A percentile compares a stretch with the other conserved stretches of the same genome.
Evolutionary conservation across 2,329 filamentous ascomycete species (phyloP).

Genomic region (Fusarium staphyleae): DNA sequence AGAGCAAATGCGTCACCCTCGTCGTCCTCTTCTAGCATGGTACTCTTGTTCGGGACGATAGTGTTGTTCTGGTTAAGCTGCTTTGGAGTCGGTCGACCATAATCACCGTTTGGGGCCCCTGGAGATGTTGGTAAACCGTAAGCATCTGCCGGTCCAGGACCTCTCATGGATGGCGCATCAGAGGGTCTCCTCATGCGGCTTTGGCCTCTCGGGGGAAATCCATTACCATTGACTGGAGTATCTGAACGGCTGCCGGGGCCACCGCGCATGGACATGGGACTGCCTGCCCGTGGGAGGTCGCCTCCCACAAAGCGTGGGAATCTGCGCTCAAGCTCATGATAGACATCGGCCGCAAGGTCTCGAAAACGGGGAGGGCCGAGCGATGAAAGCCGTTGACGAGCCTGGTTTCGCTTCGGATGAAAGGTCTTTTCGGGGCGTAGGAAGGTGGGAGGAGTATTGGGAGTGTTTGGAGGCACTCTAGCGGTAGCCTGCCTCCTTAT

Average conservation of each 20-base stretch:
- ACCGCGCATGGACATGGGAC: constrained; percentile 69
- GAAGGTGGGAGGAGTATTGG: constrained; percentile 69
- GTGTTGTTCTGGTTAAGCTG: constrained; percentile 90
- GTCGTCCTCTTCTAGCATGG: constrained; percentile 95
- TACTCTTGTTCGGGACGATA: constrained; percentile 97
- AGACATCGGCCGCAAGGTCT: constrained; percentile 94
- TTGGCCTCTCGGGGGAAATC: constrained; percentile 58
- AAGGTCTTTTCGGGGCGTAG: constrained; percentile 87
- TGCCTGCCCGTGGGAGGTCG: constrained; percentile 73
- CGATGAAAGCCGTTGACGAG: constrained; percentile 92
- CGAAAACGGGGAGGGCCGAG: constrained; percentile 86
- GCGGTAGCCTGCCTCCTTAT: constrained; percentile 79
- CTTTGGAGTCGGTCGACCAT: constrained; percentile 81
- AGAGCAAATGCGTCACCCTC: constrained; percentile 68
- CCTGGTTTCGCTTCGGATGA: constrained; percentile 96
- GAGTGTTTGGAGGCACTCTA: constrained; percentile 60
- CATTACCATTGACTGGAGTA: constrained; percentile 67
- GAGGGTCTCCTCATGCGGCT: constrained; percentile 65
- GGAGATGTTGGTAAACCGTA: constrained; percentile 67
- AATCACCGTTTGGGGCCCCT: constrained; percentile 66
- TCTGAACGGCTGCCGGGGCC: constrained; percentile 66
- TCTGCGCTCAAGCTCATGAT: constrained; percentile 89
- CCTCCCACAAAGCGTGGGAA: constrained; percentile 80
- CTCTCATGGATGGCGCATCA: constrained; percentile 67
- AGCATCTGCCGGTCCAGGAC: constrained; percentile 52